Conservation (phyloP, 306 rosid species). For the Quercus variabilis region DNA sequence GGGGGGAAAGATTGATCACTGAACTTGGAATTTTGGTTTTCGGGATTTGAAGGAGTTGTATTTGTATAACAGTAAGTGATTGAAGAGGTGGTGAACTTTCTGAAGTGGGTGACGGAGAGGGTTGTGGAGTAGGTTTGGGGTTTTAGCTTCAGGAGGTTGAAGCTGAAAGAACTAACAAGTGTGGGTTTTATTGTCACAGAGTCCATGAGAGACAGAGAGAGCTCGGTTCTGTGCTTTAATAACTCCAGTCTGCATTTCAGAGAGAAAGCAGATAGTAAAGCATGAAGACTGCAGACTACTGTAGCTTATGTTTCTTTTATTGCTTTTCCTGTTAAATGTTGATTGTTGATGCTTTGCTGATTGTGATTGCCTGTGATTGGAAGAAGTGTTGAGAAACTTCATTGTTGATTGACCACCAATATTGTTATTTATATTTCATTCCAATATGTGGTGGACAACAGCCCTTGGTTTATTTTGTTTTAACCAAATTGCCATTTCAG, state of each 20-base stretch:
- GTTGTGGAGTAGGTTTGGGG: not conserved
- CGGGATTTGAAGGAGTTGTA: not conserved
- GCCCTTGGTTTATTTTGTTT: not conserved
- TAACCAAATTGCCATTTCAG: not conserved
- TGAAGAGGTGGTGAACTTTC: conserved; percentile 8
- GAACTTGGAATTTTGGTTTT: conserved; percentile 11
- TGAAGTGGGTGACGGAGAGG: conserved; percentile 7
- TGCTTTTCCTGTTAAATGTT: no score
- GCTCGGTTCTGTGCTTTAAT: not conserved
- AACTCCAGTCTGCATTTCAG: conserved; percentile 55
- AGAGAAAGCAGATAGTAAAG: not conserved
- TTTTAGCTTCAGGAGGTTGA: not conserved
- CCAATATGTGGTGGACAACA: not conserved
- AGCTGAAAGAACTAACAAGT: conserved; percentile 18
- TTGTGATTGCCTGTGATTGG: not conserved
- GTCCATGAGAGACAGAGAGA: conserved; percentile 40
- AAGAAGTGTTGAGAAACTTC: not conserved
- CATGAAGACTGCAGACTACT: not conserved
- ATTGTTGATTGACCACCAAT: not conserved
- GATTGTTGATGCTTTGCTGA: not conserved
- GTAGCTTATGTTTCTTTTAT: not conserved
- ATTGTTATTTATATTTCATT: not conserved
- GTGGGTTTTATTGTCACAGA: conserved; percentile 31
- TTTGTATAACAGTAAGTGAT: conserved; percentile 8
- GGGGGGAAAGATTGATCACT: not conserved